A percentile compares a stretch with the other conserved stretches of the same genome.
These are phyloP conservation scores for Diplodia mutila DNA, from an alignment of 2,329 filamentous ascomycete species.

Conservation along the genomic window DNA sequence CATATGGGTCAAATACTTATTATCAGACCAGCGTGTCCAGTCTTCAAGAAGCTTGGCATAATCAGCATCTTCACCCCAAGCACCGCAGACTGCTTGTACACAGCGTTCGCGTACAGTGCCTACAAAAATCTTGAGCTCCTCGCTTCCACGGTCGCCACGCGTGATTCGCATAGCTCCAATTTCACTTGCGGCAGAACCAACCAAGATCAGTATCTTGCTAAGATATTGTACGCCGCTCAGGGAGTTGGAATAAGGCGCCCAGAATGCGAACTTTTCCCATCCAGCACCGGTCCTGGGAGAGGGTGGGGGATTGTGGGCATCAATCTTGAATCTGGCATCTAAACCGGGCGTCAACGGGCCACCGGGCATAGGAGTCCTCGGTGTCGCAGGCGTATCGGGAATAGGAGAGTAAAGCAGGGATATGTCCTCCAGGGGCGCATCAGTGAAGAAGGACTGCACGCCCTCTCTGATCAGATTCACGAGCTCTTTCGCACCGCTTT, in stretches of 20 bases:
- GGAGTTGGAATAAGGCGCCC: conserved; percentile 91
- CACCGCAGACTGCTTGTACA: conserved; percentile 80
- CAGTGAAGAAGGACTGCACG: conserved; percentile 79
- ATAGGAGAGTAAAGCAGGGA: conserved; percentile 83
- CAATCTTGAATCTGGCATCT: conserved; percentile 78
- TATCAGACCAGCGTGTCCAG: conserved; percentile 83
- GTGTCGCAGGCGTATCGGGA: conserved; percentile 70
- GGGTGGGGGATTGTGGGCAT: conserved; percentile 76
- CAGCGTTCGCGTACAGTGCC: conserved; percentile 80
- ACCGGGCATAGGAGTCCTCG: conserved; percentile 59
- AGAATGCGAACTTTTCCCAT: conserved; percentile 95
- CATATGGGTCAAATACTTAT: conserved; percentile 88
- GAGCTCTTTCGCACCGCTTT: conserved; percentile 79
- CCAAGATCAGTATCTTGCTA: conserved; percentile 75
- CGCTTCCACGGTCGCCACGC: conserved; percentile 62
- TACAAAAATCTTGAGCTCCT: conserved; percentile 76
- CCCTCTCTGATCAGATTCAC: conserved; percentile 80
- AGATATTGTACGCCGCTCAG: conserved; percentile 91
- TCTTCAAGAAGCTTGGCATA: conserved; percentile 91
- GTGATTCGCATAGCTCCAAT: conserved; percentile 76
- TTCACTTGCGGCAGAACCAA: conserved; percentile 86
- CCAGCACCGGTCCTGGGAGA: conserved; percentile 74
- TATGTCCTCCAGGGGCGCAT: conserved; percentile 87
- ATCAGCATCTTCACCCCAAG: conserved; percentile 93
- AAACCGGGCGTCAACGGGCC: conserved; percentile 60